Evolutionary conservation across 768 basidiomycete species (phyloP).

Genomic region (Boletus pseudopeckii): DNA sequence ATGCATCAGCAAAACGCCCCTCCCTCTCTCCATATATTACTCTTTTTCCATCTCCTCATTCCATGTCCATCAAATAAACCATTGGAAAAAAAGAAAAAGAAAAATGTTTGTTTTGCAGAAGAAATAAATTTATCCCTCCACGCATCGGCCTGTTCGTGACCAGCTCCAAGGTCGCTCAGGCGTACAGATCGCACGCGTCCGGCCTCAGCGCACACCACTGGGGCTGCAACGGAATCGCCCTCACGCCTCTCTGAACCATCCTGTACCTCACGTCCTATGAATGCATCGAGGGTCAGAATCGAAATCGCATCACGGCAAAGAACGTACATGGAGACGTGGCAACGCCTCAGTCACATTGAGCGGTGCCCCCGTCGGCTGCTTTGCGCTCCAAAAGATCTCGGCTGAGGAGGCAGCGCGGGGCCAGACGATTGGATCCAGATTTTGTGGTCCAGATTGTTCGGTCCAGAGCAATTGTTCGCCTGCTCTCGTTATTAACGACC

Average conservation of each 20-base stretch:
- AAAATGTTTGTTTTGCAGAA: neutral
- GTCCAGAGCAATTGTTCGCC: conserved; percentile 43
- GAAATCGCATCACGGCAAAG: accelerated
- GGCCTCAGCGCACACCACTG: conserved; percentile 55
- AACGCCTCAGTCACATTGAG: conserved; percentile 39
- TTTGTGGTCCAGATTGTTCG: conserved; percentile 44
- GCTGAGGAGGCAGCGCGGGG: conserved; percentile 45
- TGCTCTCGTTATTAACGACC: conserved; percentile 11
- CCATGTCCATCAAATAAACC: too few relatives aligned
- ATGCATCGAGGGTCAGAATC: neutral
- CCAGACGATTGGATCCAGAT: conserved; percentile 35
- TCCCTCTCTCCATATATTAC: too few relatives aligned
- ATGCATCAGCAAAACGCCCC: too few relatives aligned
- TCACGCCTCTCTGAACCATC: conserved; percentile 47
- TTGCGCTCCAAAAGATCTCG: conserved; percentile 54
- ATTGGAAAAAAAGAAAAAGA: too few relatives aligned
- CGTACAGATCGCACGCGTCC: conserved; percentile 38
- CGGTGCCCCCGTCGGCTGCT: conserved; percentile 33
- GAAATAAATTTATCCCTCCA: too few relatives aligned
- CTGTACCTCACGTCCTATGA: conserved; percentile 42
- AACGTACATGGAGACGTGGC: conserved; percentile 44
- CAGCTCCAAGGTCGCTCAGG: conserved; percentile 6
- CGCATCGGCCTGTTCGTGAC: too few relatives aligned
- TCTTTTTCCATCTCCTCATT: too few relatives aligned
- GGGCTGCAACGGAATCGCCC: conserved; percentile 51